Conservation (phyloP, 2,329 filamentous ascomycete genomes). For the Pseudogymnoascus sp. region DNA sequence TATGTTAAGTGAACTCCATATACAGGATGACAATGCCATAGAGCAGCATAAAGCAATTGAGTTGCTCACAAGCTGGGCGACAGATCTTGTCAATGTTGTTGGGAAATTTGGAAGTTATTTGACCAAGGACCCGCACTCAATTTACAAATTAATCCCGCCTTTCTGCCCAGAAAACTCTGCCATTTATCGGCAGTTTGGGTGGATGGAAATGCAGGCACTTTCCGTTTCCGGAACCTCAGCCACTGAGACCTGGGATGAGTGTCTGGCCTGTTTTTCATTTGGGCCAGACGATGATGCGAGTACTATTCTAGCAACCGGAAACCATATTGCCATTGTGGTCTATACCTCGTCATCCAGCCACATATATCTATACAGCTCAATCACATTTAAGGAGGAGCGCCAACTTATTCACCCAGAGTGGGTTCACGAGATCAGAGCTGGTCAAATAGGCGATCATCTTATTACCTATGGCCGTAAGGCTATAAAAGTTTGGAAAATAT, state of each 20-base stretch:
- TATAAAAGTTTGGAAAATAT: no score
- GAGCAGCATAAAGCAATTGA: no score
- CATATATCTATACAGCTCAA: constrained; percentile 15
- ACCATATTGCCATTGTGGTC: not conserved
- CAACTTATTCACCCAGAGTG: constrained; percentile 15
- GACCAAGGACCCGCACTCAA: constrained; percentile 27
- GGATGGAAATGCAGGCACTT: not conserved
- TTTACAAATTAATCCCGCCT: constrained; percentile 36
- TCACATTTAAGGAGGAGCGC: constrained; percentile 15
- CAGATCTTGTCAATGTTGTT: constrained; percentile 33
- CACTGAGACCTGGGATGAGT: constrained; percentile 16
- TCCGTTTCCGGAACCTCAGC: not conserved
- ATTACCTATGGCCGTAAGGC: no score
- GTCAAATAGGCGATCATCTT: not conserved
- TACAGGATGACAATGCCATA: no score
- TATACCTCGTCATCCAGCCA: not conserved
- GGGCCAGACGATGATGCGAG: not conserved
- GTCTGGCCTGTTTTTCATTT: constrained; percentile 16
- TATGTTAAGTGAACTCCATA: no score
- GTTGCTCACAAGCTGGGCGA: constrained; percentile 22
- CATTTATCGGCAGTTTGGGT: constrained; percentile 31
- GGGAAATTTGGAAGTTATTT: constrained; percentile 33
- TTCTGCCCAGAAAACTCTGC: constrained; percentile 35
- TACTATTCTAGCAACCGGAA: not conserved
- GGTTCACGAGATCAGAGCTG: no score